Base-by-base conservation (phyloP, 1,139 yeast species). In the Geotrichum aggregatum region DNA sequence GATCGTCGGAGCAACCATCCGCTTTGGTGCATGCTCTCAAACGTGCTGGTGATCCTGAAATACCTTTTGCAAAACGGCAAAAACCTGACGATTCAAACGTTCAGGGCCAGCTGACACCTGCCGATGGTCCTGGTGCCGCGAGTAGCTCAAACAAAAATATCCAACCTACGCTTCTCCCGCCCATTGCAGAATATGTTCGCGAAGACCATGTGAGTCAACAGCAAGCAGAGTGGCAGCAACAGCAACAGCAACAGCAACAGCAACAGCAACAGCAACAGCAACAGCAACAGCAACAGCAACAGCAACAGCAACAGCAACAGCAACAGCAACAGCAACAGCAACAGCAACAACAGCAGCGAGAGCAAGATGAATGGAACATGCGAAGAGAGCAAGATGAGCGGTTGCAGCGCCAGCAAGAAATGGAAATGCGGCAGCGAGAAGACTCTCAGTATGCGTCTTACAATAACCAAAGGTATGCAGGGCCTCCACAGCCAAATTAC, bases 301-400 rank as follows among this genome's bases (percentile, higher is more conserved):
- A 34, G 3, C 39, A 34, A 34, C 18, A 34, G 10, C 39, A 34
- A 34, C 39, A 24, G 28, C 28, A 24, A 8, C 28, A 24, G 8
- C 28, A 24, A 8, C 28, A 24, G 28, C 28, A 24, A 8, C 28
- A 5, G 19, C 44, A 41, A 22, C 19, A 24, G 16, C 44, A 41
- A 16, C 33, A 24, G 2, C 36, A 28, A 16, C 45, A 16, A 35
- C 47, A 16, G n/a, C 54, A 47, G 41, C 56, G 43, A 28, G 36
- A 41, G 21, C 54, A 26, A 13, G 56, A 46, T 26, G 54, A 44
- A 21, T 52, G 44, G 42, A 54, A 22, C 24, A 54, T 44, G 50
- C 51, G 35, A 11, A 44, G 44, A 14, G 44, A 18, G n/a, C 52
- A 39, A 44, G 54, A 40, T 35, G 47, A 26, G 42, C 49, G 21